Conservation (phyloP, 768 basidiomycete genomes). For the Multifurca ochricompacta region DNA sequence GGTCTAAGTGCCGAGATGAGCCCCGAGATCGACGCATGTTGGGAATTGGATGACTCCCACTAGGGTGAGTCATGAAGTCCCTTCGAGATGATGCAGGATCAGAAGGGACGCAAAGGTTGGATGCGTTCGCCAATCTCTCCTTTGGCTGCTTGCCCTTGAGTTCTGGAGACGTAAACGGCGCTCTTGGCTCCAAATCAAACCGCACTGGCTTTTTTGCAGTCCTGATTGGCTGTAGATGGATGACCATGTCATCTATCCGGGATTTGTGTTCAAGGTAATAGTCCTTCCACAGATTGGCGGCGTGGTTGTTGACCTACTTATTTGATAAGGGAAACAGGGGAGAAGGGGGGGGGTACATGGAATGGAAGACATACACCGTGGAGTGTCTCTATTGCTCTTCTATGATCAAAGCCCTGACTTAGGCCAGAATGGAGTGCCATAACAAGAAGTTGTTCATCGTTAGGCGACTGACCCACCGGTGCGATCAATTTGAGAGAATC, state of each 20-base stretch:
- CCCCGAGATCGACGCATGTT: neutral
- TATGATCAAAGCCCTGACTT: slow-evolving; percentile 44
- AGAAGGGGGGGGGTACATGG: no score
- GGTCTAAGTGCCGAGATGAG: slow-evolving; percentile 25
- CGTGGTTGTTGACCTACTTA: slow-evolving; percentile 36
- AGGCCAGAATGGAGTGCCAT: slow-evolving; percentile 34
- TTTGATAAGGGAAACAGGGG: neutral
- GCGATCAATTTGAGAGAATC: slow-evolving; percentile 32
- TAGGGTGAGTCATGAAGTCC: neutral
- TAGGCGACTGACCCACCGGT: slow-evolving; percentile 40
- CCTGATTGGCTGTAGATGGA: slow-evolving; percentile 21
- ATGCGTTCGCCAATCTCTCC: neutral
- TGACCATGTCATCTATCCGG: slow-evolving; percentile 41
- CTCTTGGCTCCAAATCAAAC: neutral
- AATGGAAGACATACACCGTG: slow-evolving; percentile 45
- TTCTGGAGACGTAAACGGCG: neutral
- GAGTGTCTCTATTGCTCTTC: slow-evolving; percentile 56
- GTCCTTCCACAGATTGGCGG: slow-evolving; percentile 68
- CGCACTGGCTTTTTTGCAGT: slow-evolving; percentile 32
- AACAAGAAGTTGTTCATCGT: slow-evolving; percentile 55
- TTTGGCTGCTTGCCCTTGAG: neutral
- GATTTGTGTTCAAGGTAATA: slow-evolving; percentile 67
- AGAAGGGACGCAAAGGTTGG: neutral
- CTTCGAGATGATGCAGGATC: neutral
- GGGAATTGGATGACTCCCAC: neutral